Base-by-base conservation (phyloP, 306 rosid genomes). In the Glycine soja region DNA sequence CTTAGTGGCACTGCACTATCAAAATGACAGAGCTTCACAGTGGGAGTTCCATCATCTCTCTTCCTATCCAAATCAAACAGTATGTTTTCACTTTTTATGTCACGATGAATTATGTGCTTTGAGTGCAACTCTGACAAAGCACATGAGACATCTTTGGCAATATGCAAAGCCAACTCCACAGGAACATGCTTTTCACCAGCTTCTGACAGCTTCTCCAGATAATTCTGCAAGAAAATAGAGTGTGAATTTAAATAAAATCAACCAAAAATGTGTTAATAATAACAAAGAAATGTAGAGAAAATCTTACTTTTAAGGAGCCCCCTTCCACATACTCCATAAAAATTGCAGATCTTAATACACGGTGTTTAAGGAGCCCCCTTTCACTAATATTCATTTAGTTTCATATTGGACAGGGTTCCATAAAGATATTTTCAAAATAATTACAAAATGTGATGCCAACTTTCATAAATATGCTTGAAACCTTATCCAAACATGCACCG, bases 1-100 rank as follows among this genome's bases (percentile, higher is more conserved):
- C 97, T 92, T 66, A 93, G 88, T 32, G 98, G 98, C 82, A 93
- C 98, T 53, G 98, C 97, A 85, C 93, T 88, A 72, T 96, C 99
- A 88, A 96, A 96, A 92, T 96, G 98, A 84, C 99, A 90, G 11
- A 96, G 92, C 97, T 96, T 96, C 81, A 93, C 93, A 47, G 88
- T 74, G 53, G 93, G 97, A 63, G 89, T 84, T 84, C 98, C 97
- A 73, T 93, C 89, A 15, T 85, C 88, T 84, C 87, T 88, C 81
- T 88, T 90, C 77, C 83, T 86, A 72, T 92, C 97, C 71, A 90
- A 82, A 89, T 92, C 97, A 76, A 93, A 80, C 83, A 96, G 83
- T 72, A 96, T 77, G 82, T 96, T 96, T 89, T 89, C 98, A 86
- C 99, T 96, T 80, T 96, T 96, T 65, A 96, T 61, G 82, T 96